Evolutionary conservation across 345 rosid genomes (phyloP), one percentile per base, ranked within the genome.

Genomic region (Corchorus capsularis): DNA sequence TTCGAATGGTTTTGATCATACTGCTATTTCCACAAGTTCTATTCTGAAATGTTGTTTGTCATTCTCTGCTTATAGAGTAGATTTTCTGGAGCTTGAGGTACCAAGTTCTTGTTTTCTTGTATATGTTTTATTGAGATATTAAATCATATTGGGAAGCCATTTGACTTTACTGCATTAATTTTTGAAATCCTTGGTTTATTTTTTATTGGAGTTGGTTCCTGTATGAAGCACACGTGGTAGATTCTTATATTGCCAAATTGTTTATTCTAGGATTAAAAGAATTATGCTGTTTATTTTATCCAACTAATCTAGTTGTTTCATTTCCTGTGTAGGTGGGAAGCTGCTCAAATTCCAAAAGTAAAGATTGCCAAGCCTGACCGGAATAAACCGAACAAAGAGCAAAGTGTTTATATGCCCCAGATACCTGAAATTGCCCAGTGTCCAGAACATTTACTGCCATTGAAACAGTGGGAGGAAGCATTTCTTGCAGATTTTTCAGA

Each of bases 331-430:
- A 96, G 99, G 87, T 96, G 99, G 99, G 99, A 96, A 86, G 97
- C 99, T 72, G 85, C 90, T 75, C 89, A 63, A 59, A 79, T 92
- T 82, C 96, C 97, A 2, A 91, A 89, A 68, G 93, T 95, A 52
- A 86, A 76, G 78, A 90, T 92, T 64, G 96, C 91, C 65, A 88
- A 90, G 83, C 79, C 82, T 78, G 91, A 86, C 61, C 75, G 32
- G 75, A 80, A 71, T 73, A 86, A 84, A 75, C 49, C 77, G 62
- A 72, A 49, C 43, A 83, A 82, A 79, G 96, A 89, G 75, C 99
- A 93, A 78, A 91, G 92, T 75, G 82, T 82, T 65, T 92, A 96
- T 75, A 91, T 96, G 99, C 99, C 98, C 50, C 87, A 83, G 76
- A 91, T 96, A 76, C 93, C 97, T 50, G 97, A 89, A 78, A 93